phyloP scores from a whole-genome alignment of 1,284 basidiomycete genomes.

The Bjerkandera adusta region DNA sequence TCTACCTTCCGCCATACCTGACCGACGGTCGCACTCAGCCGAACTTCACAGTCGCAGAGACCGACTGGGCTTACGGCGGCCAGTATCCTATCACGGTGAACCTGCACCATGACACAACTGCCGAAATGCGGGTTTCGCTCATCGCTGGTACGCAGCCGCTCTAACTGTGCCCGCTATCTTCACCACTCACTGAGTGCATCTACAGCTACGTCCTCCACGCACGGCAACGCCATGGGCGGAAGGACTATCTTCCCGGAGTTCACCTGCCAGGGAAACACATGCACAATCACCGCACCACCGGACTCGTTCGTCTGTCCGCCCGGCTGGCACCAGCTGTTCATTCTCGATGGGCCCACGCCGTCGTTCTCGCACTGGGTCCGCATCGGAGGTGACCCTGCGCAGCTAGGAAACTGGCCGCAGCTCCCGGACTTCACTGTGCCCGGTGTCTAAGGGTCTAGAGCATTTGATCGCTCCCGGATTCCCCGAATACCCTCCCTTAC shows the following conservation, averaged over 20 bases:
- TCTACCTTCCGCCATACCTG: conserved; percentile 74
- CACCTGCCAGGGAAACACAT: conserved; percentile 56
- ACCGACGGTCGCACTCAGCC: conserved; percentile 56
- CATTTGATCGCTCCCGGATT: too few species aligned
- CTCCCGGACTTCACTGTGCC: conserved; percentile 62
- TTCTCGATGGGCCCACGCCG: conserved; percentile 73
- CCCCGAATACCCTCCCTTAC: too few species aligned
- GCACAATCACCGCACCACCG: conserved; percentile 68
- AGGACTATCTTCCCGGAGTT: conserved; percentile 70
- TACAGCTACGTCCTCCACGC: conserved; percentile 69
- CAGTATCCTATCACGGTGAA: conserved; percentile 51
- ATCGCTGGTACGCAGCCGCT: conserved; percentile 46
- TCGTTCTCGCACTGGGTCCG: conserved; percentile 70
- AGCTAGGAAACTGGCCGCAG: conserved; percentile 67
- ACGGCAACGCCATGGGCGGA: conserved; percentile 72
- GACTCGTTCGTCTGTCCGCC: conserved; percentile 66
- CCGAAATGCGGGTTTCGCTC: conserved; percentile 62
- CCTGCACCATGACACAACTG: conserved; percentile 56
- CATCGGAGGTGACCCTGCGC: conserved; percentile 68
- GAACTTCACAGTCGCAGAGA: conserved; percentile 49
- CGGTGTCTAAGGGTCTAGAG: conserved; percentile 41
- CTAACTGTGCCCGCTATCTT: background rate
- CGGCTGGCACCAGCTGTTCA: conserved; percentile 73
- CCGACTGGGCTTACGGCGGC: conserved; percentile 60
- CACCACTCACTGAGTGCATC: conserved; percentile 7